phyloP scores from a whole-genome alignment of 177 flowering plant species.

The Vitis hybrid region DNA sequence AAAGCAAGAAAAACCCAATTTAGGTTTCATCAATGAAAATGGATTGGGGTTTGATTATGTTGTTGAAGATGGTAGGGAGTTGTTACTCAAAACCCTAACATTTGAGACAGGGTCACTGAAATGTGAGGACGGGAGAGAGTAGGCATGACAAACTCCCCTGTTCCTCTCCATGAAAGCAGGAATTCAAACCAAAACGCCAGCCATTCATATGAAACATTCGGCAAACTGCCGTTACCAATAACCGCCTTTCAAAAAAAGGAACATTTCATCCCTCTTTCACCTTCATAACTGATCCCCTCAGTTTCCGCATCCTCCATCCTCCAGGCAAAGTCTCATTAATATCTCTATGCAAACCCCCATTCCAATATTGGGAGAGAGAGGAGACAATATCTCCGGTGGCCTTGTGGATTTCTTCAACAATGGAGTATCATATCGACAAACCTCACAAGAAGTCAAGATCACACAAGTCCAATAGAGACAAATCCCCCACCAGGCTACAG shows the following conservation, averaged over 20 bases:
- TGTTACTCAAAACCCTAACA: too few species aligned
- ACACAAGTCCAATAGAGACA: conserved; percentile 9
- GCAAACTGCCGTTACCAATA: conserved; percentile 13
- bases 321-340: conserved; percentile 4
- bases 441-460: not conserved
- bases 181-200: not conserved
- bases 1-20: too few species aligned
- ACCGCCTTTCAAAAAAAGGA: conserved; percentile 6
- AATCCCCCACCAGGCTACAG: conserved; percentile 42
- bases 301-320: conserved; percentile 4
- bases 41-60: too few species aligned
- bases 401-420: not conserved
- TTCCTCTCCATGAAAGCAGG: not conserved
- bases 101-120: too few species aligned
- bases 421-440: conserved; percentile 7
- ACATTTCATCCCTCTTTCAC: not conserved
- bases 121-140: too few species aligned
- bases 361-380: not conserved
- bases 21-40: too few species aligned
- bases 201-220: conserved; percentile 2
- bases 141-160: not conserved
- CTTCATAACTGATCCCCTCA: conserved; percentile 5
- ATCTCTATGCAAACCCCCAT: not conserved
- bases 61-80: too few species aligned
- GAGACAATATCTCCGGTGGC: not conserved